Conservation (phyloP, 108 stramenopile species). For the Pinguiococcus pyrenoidosus region DNA sequence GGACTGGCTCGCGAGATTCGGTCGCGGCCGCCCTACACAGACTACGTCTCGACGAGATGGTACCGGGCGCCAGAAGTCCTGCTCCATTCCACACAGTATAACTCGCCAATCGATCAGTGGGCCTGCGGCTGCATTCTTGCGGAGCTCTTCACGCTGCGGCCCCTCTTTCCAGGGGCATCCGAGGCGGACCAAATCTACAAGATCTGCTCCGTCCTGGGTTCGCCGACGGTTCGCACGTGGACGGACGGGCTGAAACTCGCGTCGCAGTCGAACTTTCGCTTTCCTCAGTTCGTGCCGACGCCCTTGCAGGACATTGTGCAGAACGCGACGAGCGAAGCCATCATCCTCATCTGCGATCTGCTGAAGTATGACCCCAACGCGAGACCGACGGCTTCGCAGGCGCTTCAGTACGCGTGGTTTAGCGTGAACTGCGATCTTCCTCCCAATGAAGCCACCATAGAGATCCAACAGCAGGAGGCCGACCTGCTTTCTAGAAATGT, state of each 20-base stretch:
- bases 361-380: slow-evolving; percentile 49
- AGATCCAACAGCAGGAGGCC: too few species aligned
- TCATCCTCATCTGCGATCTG: slow-evolving; percentile 31
- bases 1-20: slow-evolving; percentile 64
- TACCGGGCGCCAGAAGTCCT: slow-evolving; percentile 93
- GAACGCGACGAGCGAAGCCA: slow-evolving; percentile 30
- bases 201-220: slow-evolving; percentile 63
- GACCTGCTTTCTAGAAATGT: too few species aligned
- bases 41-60: slow-evolving; percentile 90
- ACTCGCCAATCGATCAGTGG: slow-evolving; percentile 76
- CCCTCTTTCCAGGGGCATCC: slow-evolving; percentile 75
- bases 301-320: slow-evolving; percentile 39
- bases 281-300: slow-evolving; percentile 48
- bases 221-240: slow-evolving; percentile 44
- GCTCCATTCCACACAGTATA: slow-evolving; percentile 54
- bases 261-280: slow-evolving; percentile 43
- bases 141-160: slow-evolving; percentile 67
- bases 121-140: slow-evolving; percentile 78
- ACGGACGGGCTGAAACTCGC: slow-evolving; percentile 47
- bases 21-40: slow-evolving; percentile 57
- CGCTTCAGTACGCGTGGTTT: slow-evolving; percentile 58
- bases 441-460: too few species aligned
- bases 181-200: slow-evolving; percentile 80
- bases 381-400: slow-evolving; percentile 51
- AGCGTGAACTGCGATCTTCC: too few species aligned